Conservation (phyloP, 495 filamentous ascomycete genomes). For the Hypoxylon fuscum region DNA sequence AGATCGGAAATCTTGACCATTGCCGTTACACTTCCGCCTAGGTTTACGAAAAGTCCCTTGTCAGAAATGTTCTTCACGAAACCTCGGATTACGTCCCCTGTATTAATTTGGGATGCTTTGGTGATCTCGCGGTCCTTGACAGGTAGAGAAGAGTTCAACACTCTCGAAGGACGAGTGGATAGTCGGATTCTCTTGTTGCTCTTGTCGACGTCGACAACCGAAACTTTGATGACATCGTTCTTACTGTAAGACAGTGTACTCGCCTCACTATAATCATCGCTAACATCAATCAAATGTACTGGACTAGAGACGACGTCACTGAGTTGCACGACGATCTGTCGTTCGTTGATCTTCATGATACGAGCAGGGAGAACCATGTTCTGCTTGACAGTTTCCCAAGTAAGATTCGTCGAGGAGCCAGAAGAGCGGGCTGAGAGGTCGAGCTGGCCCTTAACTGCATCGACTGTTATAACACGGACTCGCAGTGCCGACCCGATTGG, state of each 20-base stretch:
- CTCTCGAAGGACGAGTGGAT: conserved; percentile 85
- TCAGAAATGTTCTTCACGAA: conserved; percentile 89
- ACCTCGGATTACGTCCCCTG: conserved; percentile 83
- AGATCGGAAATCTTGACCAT: conserved; percentile 86
- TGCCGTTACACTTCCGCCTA: conserved; percentile 81
- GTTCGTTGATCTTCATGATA: conserved; percentile 86
- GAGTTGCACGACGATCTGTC: conserved; percentile 83
- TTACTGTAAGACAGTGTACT: conserved; percentile 69
- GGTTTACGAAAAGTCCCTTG: conserved; percentile 81
- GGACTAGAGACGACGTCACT: conserved; percentile 77
- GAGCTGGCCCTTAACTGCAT: conserved; percentile 75
- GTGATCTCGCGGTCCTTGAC: conserved; percentile 84
- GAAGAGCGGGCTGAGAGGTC: conserved; percentile 79
- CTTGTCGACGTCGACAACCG: conserved; percentile 78
- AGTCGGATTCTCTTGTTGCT: conserved; percentile 83
- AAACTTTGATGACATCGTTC: conserved; percentile 86
- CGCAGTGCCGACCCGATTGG: conserved; percentile 86
- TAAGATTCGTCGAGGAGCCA: conserved; percentile 61
- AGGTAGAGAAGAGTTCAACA: conserved; percentile 84
- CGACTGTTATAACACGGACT: conserved; percentile 78
- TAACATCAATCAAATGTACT: conserved; percentile 78
- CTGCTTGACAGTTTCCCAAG: conserved; percentile 71
- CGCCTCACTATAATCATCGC: conserved; percentile 84
- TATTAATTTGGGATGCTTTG: conserved; percentile 71
- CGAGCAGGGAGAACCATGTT: conserved; percentile 84